Evolutionary conservation across 768 basidiomycete species (phyloP).

Genomic region (Tulasnella sp.): DNA sequence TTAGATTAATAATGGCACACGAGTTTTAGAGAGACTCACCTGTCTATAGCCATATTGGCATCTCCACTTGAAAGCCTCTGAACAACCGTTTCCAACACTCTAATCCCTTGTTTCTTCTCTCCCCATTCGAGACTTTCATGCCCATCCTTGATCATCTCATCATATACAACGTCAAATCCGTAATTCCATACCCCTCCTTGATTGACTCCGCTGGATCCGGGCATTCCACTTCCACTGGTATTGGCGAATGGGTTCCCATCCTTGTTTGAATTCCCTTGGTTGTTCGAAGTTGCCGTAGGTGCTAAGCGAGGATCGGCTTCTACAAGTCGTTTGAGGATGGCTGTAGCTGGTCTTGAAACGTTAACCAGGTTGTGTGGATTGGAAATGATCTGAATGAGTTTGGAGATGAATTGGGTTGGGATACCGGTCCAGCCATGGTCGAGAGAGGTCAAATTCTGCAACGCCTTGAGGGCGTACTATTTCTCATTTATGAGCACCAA

Average conservation of each 20-base stretch:
- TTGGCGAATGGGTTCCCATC: background rate
- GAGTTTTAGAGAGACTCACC: conserved; percentile 41
- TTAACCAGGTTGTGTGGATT: conserved; percentile 70
- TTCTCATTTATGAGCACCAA: background rate
- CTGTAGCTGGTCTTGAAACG: conserved; percentile 81
- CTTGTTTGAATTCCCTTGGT: conserved; percentile 24
- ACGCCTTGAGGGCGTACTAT: conserved; percentile 71
- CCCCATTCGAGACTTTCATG: no score
- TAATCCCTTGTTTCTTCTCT: background rate
- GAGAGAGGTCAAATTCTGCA: conserved; percentile 81
- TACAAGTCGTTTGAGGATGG: conserved; percentile 78
- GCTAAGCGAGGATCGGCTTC: conserved; percentile 67
- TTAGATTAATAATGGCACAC: background rate
- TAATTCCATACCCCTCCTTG: conserved; percentile 44
- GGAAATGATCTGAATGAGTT: conserved; percentile 33
- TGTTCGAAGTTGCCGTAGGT: conserved; percentile 42
- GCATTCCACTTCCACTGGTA: background rate
- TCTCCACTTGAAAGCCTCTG: conserved; percentile 66
- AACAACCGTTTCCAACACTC: conserved; percentile 71
- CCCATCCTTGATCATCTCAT: conserved; percentile 72
- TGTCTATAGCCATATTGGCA: conserved; percentile 72
- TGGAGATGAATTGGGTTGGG: conserved; percentile 56
- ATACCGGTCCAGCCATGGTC: conserved; percentile 74
- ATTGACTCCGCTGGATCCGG: background rate
- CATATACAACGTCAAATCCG: conserved; percentile 73